Conservation (phyloP, 75 land plant species). For the Picea glauca region DNA sequence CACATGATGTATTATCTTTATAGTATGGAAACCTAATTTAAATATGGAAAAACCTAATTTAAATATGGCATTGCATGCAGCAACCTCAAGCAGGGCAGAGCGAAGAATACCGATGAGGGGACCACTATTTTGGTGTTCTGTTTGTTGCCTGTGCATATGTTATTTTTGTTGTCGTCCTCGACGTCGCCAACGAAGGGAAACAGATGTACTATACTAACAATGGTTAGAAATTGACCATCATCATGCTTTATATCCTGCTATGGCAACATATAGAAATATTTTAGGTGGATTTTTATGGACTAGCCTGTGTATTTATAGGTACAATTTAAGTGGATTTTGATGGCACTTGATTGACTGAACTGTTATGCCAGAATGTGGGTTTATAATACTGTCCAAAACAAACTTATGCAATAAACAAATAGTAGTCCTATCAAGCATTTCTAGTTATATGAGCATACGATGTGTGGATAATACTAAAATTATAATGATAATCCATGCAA, state of each 20-base stretch:
- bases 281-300: too few relatives aligned
- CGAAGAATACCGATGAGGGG: slow-evolving; percentile 3
- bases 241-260: neutral
- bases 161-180: slow-evolving; percentile 4
- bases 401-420: too few relatives aligned
- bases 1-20: neutral
- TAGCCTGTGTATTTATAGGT: too few relatives aligned
- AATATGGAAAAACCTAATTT: neutral
- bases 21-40: neutral
- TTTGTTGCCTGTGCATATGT: slow-evolving; percentile 6
- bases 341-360: too few relatives aligned
- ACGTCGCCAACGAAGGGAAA: neutral
- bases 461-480: too few relatives aligned
- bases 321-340: too few relatives aligned
- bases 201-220: neutral
- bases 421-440: too few relatives aligned
- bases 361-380: too few relatives aligned
- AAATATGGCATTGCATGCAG: neutral
- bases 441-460: too few relatives aligned
- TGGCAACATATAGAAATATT: too few relatives aligned
- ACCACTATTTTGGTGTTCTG: neutral
- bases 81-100: neutral
- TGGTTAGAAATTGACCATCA: neutral
- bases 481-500: too few relatives aligned
- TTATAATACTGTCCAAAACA: too few relatives aligned